Conservation (phyloP, 345 rosid genomes). For the Moricandia moricandioides region DNA sequence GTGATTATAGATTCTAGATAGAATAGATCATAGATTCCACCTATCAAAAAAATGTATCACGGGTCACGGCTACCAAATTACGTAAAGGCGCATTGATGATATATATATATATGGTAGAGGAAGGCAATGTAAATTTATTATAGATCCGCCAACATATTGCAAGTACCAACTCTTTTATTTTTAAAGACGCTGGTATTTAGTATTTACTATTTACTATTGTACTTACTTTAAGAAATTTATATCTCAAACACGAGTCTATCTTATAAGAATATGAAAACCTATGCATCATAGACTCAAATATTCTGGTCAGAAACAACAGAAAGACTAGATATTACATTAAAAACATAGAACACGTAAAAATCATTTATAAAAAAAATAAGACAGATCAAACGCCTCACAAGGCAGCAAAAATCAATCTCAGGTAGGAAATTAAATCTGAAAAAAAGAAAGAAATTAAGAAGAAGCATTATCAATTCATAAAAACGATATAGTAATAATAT, state of each 20-base stretch:
- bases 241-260: not conserved
- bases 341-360: not conserved
- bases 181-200: not conserved
- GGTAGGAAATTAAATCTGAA: not conserved
- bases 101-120: not conserved
- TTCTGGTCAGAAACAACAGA: not conserved
- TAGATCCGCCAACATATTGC: conserved; percentile 6
- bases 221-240: not conserved
- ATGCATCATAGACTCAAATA: not conserved
- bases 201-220: not conserved
- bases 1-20: conserved; percentile 3
- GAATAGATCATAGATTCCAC: not conserved
- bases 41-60: not conserved
- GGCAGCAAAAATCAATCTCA: conserved; percentile 22
- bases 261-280: not conserved
- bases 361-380: not conserved
- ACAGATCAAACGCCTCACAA: conserved; percentile 19
- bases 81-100: not conserved
- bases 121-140: not conserved
- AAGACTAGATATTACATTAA: not conserved
- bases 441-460: not conserved
- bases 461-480: conserved; percentile 6
- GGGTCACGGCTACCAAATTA: not conserved
- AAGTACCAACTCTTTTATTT: not conserved
- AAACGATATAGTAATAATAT: not conserved